phyloP scores from a whole-genome alignment of 495 filamentous ascomycete species.

The Tuber umbilicatum region DNA sequence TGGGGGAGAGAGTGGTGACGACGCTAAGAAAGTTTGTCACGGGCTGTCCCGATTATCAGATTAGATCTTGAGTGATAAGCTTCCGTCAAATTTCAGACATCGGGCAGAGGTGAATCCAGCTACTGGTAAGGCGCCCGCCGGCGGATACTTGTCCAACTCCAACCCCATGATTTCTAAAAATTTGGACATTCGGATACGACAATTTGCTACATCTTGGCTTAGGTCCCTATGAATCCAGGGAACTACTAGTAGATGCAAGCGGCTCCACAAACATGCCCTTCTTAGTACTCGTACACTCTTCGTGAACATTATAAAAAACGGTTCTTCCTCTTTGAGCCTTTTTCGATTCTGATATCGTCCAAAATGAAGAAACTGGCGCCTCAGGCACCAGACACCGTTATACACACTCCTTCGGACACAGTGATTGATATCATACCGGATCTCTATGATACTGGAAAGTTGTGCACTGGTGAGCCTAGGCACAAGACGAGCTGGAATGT shows the following conservation, averaged over 20 bases:
- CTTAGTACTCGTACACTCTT: not conserved
- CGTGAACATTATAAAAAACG: not conserved
- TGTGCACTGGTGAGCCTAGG: not conserved
- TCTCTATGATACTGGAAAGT: not conserved
- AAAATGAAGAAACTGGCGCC: not conserved
- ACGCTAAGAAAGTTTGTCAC: not conserved
- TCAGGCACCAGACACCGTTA: not conserved
- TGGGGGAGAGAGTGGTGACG: not conserved
- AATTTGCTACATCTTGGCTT: not conserved
- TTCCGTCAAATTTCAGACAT: not conserved
- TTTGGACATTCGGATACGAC: not conserved
- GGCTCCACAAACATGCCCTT: not conserved
- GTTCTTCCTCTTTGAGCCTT: not conserved
- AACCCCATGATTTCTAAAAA: not conserved
- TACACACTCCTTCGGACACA: not conserved
- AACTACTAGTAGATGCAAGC: not conserved
- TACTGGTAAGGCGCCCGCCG: not conserved
- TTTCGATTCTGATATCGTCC: not conserved
- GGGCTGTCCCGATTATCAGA: not conserved
- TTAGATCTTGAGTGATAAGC: not conserved
- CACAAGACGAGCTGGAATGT: not conserved
- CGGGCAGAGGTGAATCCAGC: not conserved
- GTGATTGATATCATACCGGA: not conserved
- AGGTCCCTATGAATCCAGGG: not conserved
- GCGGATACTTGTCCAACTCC: not conserved